Percentiles rank a stretch among this genome's conserved stretches.
Conservation (phyloP, 768 basidiomycete genomes). For the Pholiota microspora region DNA sequence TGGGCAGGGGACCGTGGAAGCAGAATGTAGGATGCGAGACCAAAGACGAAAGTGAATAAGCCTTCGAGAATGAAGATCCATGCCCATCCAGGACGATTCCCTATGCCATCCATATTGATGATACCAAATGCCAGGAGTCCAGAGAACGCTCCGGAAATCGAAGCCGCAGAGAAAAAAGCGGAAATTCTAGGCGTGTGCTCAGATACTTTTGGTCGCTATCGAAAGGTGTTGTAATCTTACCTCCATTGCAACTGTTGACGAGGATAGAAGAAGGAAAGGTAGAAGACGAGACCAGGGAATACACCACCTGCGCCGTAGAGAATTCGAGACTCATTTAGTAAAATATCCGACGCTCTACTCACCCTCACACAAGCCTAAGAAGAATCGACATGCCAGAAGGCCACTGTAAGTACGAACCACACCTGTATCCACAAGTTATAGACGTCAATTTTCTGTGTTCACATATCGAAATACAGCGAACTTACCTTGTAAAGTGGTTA, state of each 20-base stretch:
- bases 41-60: conserved; percentile 25
- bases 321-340: no score
- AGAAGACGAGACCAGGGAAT: neutral
- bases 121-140: conserved; percentile 30
- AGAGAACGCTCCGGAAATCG: conserved; percentile 30
- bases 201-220: conserved; percentile 29
- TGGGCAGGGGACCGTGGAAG: conserved; percentile 28
- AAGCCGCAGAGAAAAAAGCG: conserved; percentile 32
- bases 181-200: conserved; percentile 32
- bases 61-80: conserved; percentile 35
- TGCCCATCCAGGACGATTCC: conserved; percentile 29
- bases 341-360: no score
- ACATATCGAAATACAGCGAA: no score
- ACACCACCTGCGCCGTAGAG: neutral
- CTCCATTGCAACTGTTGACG: conserved; percentile 25
- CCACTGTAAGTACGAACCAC: neutral
- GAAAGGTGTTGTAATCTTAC: conserved; percentile 27
- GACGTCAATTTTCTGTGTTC: no score
- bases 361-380: neutral
- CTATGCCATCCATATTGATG: conserved; percentile 24
- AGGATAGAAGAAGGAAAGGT: neutral
- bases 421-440: neutral
- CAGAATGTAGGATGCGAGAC: conserved; percentile 23
- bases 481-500: neutral
- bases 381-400: neutral